phyloP scores from a whole-genome alignment of 179 eudicot species.

The Patellifolia procumbens region DNA sequence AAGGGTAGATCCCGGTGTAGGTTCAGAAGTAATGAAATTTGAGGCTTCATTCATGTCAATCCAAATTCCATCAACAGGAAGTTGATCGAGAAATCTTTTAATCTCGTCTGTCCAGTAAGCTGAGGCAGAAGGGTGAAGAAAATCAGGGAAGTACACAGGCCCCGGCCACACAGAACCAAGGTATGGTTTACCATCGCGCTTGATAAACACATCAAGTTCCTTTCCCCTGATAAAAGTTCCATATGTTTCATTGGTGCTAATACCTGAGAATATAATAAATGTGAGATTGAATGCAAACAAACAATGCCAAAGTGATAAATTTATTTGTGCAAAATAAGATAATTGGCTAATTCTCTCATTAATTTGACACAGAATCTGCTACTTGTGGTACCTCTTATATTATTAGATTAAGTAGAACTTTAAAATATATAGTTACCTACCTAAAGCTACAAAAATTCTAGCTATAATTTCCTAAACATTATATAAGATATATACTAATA shows the following conservation, averaged over 20 bases:
- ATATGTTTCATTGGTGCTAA: slow-evolving; percentile 47
- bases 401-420: no score
- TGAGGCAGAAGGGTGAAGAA: slow-evolving; percentile 36
- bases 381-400: no score
- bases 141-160: slow-evolving; percentile 61
- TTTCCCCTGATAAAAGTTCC: slow-evolving; percentile 58
- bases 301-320: no score
- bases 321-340: no score
- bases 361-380: no score
- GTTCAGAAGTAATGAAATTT: slow-evolving; percentile 42
- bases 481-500: no score
- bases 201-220: slow-evolving; percentile 52
- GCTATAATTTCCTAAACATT: no score
- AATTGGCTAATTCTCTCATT: no score
- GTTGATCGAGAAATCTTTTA: slow-evolving; percentile 28
- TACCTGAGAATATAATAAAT: slow-evolving; percentile 37
- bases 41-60: slow-evolving; percentile 73
- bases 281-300: no score
- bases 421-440: no score
- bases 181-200: slow-evolving; percentile 54
- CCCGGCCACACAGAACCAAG: slow-evolving; percentile 71
- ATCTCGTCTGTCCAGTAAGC: slow-evolving; percentile 42
- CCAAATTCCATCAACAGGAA: slow-evolving; percentile 65
- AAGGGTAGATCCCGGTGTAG: slow-evolving; percentile 38
- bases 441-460: no score